phyloP scores from a whole-genome alignment of 2,329 filamentous ascomycete species.

The Sclerotinia sclerotiorum region DNA sequence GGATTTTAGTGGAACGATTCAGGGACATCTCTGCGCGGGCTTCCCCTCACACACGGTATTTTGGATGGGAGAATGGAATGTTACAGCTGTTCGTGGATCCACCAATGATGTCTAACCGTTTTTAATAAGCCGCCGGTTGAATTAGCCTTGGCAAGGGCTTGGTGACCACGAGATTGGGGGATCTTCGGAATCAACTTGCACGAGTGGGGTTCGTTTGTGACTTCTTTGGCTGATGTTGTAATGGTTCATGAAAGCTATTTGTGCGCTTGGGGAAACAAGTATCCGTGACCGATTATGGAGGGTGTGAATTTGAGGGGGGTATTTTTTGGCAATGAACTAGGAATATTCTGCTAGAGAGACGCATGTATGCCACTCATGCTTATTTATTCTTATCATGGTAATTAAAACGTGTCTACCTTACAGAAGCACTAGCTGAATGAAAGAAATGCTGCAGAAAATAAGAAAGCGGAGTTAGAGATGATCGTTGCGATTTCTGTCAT shows the following conservation, averaged over 20 bases:
- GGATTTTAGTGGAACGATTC: background rate
- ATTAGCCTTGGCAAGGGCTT: conserved; percentile 5
- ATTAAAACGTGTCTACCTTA: background rate
- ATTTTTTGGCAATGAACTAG: background rate
- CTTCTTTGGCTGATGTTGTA: background rate
- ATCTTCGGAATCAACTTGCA: background rate
- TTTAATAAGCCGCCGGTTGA: background rate
- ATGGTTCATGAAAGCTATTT: background rate
- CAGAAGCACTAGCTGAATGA: background rate
- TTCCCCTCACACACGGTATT: background rate
- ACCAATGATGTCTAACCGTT: background rate
- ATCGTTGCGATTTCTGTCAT: background rate
- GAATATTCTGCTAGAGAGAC: background rate
- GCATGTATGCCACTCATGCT: background rate
- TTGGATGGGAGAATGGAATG: background rate
- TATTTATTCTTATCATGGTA: background rate
- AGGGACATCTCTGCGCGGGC: background rate
- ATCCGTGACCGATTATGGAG: background rate
- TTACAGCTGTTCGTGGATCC: background rate
- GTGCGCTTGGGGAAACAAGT: background rate
- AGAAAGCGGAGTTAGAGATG: background rate
- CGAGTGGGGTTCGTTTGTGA: background rate
- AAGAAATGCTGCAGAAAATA: background rate
- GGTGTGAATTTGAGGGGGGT: background rate
- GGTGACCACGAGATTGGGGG: background rate